Evolutionary conservation across 805 yeast genomes (phyloP), one percentile per base, ranked within the genome.

Genomic region (Yarrowia divulgata): DNA sequence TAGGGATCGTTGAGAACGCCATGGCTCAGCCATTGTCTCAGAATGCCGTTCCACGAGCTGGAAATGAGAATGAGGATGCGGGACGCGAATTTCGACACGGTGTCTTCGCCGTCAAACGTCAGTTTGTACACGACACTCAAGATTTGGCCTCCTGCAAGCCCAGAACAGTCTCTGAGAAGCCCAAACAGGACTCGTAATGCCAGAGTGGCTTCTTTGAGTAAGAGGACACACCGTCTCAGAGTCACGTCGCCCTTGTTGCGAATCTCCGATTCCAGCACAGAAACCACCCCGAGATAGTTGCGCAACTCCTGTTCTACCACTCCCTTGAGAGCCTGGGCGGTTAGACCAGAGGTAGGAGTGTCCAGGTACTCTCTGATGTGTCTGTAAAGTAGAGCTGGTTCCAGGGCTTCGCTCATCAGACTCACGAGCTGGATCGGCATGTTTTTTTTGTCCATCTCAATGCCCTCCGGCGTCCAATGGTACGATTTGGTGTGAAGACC

Each of bases 381-480:
- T 66, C 83, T 82, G 77, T 85, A 91, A 2, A 92, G 78, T 42
- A 93, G 77, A 0, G 91, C 94, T 1, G 92, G 89, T 76, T 93
- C 97, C 49, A 89, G 79, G 3, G 67, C 55, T 12, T 62, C 67
- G 8, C 67, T 48, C 23, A 48, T 55, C 55, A 62, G 19, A 35
- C 67, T 48, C 45, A 48, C 55, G 10, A 73, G 40, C 69, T 58
- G 66, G 70, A 74, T 37, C 54, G 60, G 48, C 43, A 45, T 68
- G 18, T 58, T 49, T 50, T 64, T 42, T 50, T 64, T 42, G 37
- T 66, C 57, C 37, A 37, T 19, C 54, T 18, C 39, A 8, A 23
- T 50, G 42, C 60, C 66, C 9, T 70, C 64, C 7, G 13, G 32
- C 9, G 35, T 29, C 76, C 76, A 74, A 34, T 67, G 60, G 42